Evolutionary conservation across 2,329 filamentous ascomycete species (phyloP).

Genomic region (Scedosporium minutisporum): DNA sequence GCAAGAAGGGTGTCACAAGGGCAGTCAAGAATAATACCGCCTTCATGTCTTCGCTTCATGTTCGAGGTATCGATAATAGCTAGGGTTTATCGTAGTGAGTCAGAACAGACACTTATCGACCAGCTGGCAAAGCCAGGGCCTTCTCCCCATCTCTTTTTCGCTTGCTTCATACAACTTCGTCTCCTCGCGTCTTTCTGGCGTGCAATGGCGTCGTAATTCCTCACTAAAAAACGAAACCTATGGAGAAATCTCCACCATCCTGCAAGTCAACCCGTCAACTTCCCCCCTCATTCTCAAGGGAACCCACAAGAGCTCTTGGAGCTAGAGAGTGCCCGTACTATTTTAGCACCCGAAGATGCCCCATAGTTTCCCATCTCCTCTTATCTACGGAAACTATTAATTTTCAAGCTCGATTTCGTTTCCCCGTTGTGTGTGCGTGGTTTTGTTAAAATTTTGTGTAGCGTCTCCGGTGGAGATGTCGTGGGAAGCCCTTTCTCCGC

Average conservation of each 20-base stretch:
- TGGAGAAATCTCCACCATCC: no score
- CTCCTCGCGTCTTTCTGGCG: background rate
- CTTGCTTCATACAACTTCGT: background rate
- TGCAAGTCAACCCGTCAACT: no score
- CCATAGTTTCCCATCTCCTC: background rate
- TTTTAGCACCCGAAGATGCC: background rate
- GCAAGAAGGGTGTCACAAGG: no score
- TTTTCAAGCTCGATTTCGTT: background rate
- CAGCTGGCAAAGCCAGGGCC: background rate
- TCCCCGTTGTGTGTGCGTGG: background rate
- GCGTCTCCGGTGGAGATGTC: background rate
- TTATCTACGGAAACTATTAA: background rate
- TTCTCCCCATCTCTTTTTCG: background rate
- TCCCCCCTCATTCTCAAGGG: background rate
- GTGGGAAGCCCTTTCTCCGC: background rate
- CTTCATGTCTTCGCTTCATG: background rate
- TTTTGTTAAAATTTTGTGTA: background rate
- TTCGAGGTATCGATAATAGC: no score
- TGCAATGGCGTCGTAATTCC: background rate
- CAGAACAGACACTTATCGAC: background rate
- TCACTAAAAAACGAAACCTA: background rate
- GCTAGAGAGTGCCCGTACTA: background rate
- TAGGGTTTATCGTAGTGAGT: background rate
- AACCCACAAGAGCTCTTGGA: no score
- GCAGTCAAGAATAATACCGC: background rate